phyloP scores from a whole-genome alignment of 2,329 filamentous ascomycete genomes.

The Aureobasidium vineae region DNA sequence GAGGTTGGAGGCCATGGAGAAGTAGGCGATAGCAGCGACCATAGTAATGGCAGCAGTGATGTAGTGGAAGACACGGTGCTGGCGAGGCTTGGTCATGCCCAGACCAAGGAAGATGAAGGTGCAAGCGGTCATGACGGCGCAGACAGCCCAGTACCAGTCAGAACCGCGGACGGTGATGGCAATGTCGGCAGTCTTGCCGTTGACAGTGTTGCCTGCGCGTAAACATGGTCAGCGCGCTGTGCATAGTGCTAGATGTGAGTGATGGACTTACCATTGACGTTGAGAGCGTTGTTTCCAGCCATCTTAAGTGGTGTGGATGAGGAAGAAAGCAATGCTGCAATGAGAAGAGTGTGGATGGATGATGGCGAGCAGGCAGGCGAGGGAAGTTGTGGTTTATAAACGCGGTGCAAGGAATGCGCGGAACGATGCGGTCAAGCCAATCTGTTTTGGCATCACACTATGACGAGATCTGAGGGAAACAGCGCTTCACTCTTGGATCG shows the following conservation, averaged over 20 bases:
- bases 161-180: slow-evolving; percentile 60
- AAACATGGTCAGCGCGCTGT: slow-evolving; percentile 21
- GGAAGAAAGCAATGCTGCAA: background rate
- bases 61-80: slow-evolving; percentile 63
- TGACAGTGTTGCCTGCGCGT: slow-evolving; percentile 44
- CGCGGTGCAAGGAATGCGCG: slow-evolving; percentile 1
- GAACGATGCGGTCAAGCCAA: background rate
- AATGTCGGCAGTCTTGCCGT: slow-evolving; percentile 52
- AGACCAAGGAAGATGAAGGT: slow-evolving; percentile 56
- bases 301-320: slow-evolving; percentile 26
- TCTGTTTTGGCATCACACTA: background rate
- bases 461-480: slow-evolving; percentile 10
- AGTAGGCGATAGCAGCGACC: slow-evolving; percentile 62
- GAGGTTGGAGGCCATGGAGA: slow-evolving; percentile 64
- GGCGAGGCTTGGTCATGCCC: slow-evolving; percentile 54
- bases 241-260: background rate
- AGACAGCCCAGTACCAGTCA: slow-evolving; percentile 63
- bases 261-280: slow-evolving; percentile 42
- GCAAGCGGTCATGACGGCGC: slow-evolving; percentile 56
- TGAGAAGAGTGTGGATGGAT: background rate
- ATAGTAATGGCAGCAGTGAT: slow-evolving; percentile 59
- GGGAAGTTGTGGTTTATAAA: slow-evolving; percentile 8
- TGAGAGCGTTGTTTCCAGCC: slow-evolving; percentile 48
- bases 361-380: background rate
- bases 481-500: slow-evolving; percentile 1